Conservation (phyloP, 371 early-diverging fungal species). For the Nematocida ironsii region DNA sequence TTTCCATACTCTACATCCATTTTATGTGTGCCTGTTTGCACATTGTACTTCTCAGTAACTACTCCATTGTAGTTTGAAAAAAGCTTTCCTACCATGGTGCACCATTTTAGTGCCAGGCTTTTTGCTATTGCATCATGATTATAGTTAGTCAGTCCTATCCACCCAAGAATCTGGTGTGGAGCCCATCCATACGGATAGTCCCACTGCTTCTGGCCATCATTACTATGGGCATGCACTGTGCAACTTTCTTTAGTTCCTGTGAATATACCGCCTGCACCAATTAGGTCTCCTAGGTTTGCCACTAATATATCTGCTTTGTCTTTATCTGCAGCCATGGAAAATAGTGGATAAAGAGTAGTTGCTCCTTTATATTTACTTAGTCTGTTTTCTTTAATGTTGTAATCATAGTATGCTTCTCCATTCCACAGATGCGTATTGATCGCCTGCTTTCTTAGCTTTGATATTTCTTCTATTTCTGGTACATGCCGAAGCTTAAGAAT, state of each 20-base stretch:
- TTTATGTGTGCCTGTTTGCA: slow-evolving; percentile 44
- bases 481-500: slow-evolving; percentile 63
- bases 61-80: slow-evolving; percentile 53
- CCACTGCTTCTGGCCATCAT: slow-evolving; percentile 49
- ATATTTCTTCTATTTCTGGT: slow-evolving; percentile 28
- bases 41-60: slow-evolving; percentile 58
- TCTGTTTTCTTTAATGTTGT: slow-evolving; percentile 20
- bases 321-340: slow-evolving; percentile 11
- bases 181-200: slow-evolving; percentile 60
- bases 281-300: slow-evolving; percentile 3
- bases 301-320: slow-evolving; percentile 38
- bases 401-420: slow-evolving; percentile 40
- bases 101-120: slow-evolving; percentile 47
- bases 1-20: slow-evolving; percentile 55
- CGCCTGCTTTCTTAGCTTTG: slow-evolving; percentile 54
- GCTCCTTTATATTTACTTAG: slow-evolving; percentile 53
- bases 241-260: slow-evolving; percentile 48
- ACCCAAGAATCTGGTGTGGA: slow-evolving; percentile 55
- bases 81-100: slow-evolving; percentile 52
- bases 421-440: slow-evolving; percentile 52
- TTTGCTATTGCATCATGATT: slow-evolving; percentile 6
- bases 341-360: slow-evolving; percentile 47
- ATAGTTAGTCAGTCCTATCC: slow-evolving; percentile 54
- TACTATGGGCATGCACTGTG: neutral
- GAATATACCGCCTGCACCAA: slow-evolving; percentile 44